Evolutionary conservation across 805 yeast species (phyloP).

Genomic region (Barnettozyma botsteinii): DNA sequence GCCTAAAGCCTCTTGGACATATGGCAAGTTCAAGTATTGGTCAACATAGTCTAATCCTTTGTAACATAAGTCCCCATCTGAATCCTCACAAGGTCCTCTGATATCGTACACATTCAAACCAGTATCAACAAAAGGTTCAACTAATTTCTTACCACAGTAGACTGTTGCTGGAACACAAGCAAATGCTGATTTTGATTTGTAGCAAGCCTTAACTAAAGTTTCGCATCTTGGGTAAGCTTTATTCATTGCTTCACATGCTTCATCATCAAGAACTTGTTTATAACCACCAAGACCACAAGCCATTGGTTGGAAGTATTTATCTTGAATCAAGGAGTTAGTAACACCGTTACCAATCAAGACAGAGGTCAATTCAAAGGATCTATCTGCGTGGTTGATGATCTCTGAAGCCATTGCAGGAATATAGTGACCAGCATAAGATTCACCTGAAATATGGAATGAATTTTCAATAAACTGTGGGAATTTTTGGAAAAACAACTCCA

Average conservation of each 20-base stretch:
- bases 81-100: constrained; percentile 66
- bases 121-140: constrained; percentile 66
- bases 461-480: constrained; percentile 51
- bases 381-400: constrained; percentile 38
- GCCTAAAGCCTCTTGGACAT: constrained; percentile 73
- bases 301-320: constrained; percentile 82
- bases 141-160: constrained; percentile 67
- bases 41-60: constrained; percentile 64
- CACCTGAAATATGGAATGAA: constrained; percentile 86
- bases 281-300: constrained; percentile 90
- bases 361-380: constrained; percentile 63
- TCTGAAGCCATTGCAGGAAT: constrained; percentile 65
- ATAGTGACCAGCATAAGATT: constrained; percentile 88
- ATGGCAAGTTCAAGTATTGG: constrained; percentile 62
- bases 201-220: constrained; percentile 58
- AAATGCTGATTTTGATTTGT: constrained; percentile 54
- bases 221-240: constrained; percentile 60
- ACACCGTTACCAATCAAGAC: constrained; percentile 91
- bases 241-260: constrained; percentile 61
- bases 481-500: constrained; percentile 72
- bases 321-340: constrained; percentile 78
- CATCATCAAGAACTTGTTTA: constrained; percentile 64
- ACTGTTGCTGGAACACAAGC: constrained; percentile 80
- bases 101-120: constrained; percentile 88
- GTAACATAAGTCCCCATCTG: constrained; percentile 67